Conservation (phyloP, 441 rosid genomes). For the Cnidoscolus chayamansa region DNA sequence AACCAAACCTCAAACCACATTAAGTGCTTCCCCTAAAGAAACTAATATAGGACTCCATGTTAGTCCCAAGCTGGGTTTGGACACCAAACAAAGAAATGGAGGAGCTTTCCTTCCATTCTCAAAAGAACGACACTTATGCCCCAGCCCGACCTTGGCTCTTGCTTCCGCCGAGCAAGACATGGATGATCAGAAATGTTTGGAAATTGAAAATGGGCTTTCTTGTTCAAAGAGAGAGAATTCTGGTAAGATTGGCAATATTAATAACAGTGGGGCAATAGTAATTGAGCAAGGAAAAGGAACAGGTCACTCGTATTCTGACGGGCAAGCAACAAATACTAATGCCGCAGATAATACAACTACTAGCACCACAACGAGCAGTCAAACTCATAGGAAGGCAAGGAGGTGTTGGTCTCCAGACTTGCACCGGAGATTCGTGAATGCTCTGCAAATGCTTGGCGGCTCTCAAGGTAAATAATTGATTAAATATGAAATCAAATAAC, state of each 20-base stretch:
- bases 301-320: constrained; percentile 32
- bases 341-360: constrained; percentile 17
- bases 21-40: constrained; percentile 39
- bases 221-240: constrained; percentile 32
- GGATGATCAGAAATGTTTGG: constrained; percentile 44
- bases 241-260: constrained; percentile 22
- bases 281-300: constrained; percentile 41
- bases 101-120: constrained; percentile 95
- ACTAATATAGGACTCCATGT: constrained; percentile 47
- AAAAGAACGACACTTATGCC: constrained; percentile 50
- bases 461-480: constrained; percentile 67
- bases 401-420: constrained; percentile 99
- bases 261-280: constrained; percentile 19
- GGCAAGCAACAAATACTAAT: constrained; percentile 29
- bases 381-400: constrained; percentile 82
- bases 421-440: constrained; percentile 90
- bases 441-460: constrained; percentile 98
- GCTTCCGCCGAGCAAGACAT: constrained; percentile 43
- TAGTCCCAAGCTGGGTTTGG: constrained; percentile 55
- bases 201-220: constrained; percentile 33
- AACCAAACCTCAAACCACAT: constrained; percentile 36
- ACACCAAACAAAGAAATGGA: constrained; percentile 63
- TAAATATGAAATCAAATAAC: background rate
- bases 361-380: constrained; percentile 17
- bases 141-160: constrained; percentile 44